Evolutionary conservation across 352 stramenopile species (phyloP), one percentile per base, ranked within the genome.

Genomic region (Globisporangium yorkense): DNA sequence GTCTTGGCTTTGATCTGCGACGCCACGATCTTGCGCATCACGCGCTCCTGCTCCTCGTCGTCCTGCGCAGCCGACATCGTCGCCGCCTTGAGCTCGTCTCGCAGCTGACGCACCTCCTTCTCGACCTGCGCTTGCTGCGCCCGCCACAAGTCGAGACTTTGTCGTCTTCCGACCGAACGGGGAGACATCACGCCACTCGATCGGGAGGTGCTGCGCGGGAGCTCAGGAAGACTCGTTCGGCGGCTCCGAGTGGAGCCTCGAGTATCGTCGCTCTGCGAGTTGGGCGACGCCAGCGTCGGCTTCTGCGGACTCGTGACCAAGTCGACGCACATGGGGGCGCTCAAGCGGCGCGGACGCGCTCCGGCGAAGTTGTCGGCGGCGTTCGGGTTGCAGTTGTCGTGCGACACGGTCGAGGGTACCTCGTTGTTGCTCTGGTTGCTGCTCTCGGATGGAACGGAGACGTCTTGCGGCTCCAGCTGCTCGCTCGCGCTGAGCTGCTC

Each of bases 1-100:
- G 70, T 81, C 53, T 83, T 84, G 37, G 74, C 66, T 40, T 77
- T 74, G 65, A 88, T 78, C 65, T 90, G 76, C 10, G 80, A 76
- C 16, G 68, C 62, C 33, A 92, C 70, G 33, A 91, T 72, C 45
- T 79, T 79, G 44, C 88, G 74, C 43, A 96, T 72, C 29, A 85
- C 79, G 41, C 76, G 66, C 60, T 91, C 75, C 64, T 90, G 80
- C 33, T 89, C 71, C 37, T 55, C 59, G 33, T 65, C 52, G 39
- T 60, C 52, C 37, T 82, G 67, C 50, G 70, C 59, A 1, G 66
- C 49, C 29, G 54, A 57, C 41, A 73, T 48, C 51, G 74, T 74
- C n/a, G 69, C 69, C 29, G 74, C 74, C 20, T 73, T 75, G 54
- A 89, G 72, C 65, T 84, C 71, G 50, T 86, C 72, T 40, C 72